These are phyloP conservation scores for Westerdykella aurantiaca DNA, from an alignment of 2,329 filamentous ascomycete genomes.

Conservation along the genomic window DNA sequence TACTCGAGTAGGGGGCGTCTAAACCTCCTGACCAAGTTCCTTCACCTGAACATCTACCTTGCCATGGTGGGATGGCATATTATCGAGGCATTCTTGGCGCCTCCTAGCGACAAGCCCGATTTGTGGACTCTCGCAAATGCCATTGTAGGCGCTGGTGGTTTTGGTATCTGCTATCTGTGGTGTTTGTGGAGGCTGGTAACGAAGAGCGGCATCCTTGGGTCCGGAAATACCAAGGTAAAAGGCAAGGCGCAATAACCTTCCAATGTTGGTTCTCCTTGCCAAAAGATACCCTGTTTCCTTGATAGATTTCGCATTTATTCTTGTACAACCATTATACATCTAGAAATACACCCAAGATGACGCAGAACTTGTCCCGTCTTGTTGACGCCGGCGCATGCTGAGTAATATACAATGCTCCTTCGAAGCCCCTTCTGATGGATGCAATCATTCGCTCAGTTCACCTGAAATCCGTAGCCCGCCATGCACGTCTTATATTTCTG, in stretches of 20 bases:
- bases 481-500: slow-evolving; percentile 87
- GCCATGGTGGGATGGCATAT: slow-evolving; percentile 78
- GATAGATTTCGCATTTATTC: slow-evolving; percentile 12
- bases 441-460: slow-evolving; percentile 17
- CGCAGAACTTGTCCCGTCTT: slow-evolving; percentile 5
- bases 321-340: slow-evolving; percentile 13
- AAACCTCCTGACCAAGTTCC: slow-evolving; percentile 56
- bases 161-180: slow-evolving; percentile 85
- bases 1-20: slow-evolving; percentile 39
- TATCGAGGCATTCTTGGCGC: slow-evolving; percentile 59
- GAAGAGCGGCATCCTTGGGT: slow-evolving; percentile 49
- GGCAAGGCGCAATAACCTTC: slow-evolving; percentile 37
- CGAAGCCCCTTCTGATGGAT: not conserved
- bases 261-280: not conserved
- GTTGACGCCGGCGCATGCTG: slow-evolving; percentile 27
- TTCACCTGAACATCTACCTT: slow-evolving; percentile 72
- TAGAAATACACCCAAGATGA: slow-evolving; percentile 10
- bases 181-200: slow-evolving; percentile 65
- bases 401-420: slow-evolving; percentile 23
- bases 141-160: slow-evolving; percentile 76
- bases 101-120: slow-evolving; percentile 77
- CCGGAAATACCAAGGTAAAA: slow-evolving; percentile 16
- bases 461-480: slow-evolving; percentile 84
- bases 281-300: slow-evolving; percentile 5
- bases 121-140: slow-evolving; percentile 92